Percentiles rank a stretch among this genome's conserved stretches.
phyloP scores from a whole-genome alignment of 192 early-diverging fungal species.

The Blastocladiella britannica region DNA sequence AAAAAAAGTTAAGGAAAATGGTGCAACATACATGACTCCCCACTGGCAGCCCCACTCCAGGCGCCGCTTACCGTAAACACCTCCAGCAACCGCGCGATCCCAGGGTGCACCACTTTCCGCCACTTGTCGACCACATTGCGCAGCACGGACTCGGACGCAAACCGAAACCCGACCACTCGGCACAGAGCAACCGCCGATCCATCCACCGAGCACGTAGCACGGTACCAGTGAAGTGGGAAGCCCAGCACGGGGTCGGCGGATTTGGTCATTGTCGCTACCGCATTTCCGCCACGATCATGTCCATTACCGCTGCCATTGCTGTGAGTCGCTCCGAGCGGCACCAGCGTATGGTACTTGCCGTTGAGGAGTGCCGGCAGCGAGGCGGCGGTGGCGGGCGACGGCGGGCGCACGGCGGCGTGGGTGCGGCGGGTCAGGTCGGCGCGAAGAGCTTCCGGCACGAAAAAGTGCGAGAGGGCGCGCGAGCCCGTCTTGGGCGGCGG shows the following conservation, averaged over 20 bases:
- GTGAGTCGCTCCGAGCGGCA: slow-evolving; percentile 25
- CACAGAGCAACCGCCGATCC: slow-evolving; percentile 65
- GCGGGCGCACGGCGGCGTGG: slow-evolving; percentile 27
- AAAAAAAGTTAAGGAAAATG: not conserved
- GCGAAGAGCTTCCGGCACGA: slow-evolving; percentile 61
- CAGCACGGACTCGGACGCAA: slow-evolving; percentile 43
- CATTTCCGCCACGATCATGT: too few species aligned
- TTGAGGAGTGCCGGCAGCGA: slow-evolving; percentile 49
- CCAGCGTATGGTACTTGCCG: slow-evolving; percentile 74
- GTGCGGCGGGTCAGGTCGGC: slow-evolving; percentile 53
- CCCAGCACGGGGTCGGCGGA: too few species aligned
- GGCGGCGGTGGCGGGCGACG: slow-evolving; percentile 9
- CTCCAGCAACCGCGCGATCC: slow-evolving; percentile 69
- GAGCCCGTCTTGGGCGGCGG: slow-evolving; percentile 7
- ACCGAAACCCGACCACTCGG: slow-evolving; percentile 42
- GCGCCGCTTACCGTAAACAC: too few species aligned
- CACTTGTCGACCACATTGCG: slow-evolving; percentile 54
- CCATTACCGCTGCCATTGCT: slow-evolving; percentile 27
- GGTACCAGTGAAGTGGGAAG: slow-evolving; percentile 56
- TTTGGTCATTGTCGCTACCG: too few species aligned
- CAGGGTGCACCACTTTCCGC: slow-evolving; percentile 59
- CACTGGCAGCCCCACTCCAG: slow-evolving; percentile 85
- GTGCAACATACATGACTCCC: slow-evolving; percentile 25
- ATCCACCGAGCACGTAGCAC: slow-evolving; percentile 61
- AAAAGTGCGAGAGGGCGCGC: slow-evolving; percentile 59